These are phyloP conservation scores for Boletus reticulatus DNA, from an alignment of 768 basidiomycete genomes.

Conservation along the genomic window DNA sequence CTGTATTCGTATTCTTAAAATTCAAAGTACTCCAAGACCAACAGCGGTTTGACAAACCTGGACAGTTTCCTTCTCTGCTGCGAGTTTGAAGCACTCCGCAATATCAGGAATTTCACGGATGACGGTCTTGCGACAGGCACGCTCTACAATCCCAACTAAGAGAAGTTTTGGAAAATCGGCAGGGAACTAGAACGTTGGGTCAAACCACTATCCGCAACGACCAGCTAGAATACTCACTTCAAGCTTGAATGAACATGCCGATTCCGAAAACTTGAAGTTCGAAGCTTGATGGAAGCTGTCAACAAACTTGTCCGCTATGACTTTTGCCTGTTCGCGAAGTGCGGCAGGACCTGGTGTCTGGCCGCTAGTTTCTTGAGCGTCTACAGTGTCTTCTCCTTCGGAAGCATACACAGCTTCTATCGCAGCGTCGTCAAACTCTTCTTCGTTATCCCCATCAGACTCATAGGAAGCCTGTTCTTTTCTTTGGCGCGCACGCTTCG, in stretches of 20 bases:
- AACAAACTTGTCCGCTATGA: conserved; percentile 52
- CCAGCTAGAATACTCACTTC: conserved; percentile 55
- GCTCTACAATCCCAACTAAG: conserved; percentile 90
- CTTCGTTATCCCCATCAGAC: conserved; percentile 47
- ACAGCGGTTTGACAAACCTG: conserved; percentile 35
- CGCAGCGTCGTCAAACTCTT: conserved; percentile 48
- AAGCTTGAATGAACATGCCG: conserved; percentile 73
- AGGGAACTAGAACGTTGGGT: conserved; percentile 58
- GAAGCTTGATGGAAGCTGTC: conserved; percentile 62
- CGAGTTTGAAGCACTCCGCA: conserved; percentile 72
- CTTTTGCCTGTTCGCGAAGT: conserved; percentile 42
- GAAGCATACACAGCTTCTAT: conserved; percentile 65
- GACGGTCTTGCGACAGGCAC: conserved; percentile 78
- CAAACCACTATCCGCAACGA: neutral
- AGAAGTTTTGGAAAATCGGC: conserved; percentile 90
- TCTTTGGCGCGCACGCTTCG: conserved; percentile 67
- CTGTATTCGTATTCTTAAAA: conserved; percentile 35
- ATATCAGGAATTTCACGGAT: conserved; percentile 91
- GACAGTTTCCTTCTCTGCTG: conserved; percentile 50
- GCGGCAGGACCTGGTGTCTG: conserved; percentile 20
- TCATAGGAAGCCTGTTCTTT: conserved; percentile 77
- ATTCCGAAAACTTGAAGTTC: conserved; percentile 66
- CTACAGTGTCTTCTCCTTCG: conserved; percentile 40
- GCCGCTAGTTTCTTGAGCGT: conserved; percentile 27
- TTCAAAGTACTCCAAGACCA: neutral